These are phyloP conservation scores for Elaphomyces granulatus DNA, from an alignment of 495 filamentous ascomycete genomes.

Conservation along the genomic window DNA sequence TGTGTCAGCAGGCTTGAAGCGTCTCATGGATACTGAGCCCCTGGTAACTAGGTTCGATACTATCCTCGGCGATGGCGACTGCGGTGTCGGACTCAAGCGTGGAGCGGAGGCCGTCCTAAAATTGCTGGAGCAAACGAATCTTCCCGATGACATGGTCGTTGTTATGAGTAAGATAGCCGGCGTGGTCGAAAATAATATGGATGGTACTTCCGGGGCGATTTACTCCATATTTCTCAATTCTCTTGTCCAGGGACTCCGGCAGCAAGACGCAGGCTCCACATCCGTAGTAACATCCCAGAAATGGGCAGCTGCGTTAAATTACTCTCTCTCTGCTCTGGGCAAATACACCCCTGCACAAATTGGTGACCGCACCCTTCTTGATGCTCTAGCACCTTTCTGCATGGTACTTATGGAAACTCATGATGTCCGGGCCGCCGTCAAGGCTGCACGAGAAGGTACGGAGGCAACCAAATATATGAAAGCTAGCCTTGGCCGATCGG, in stretches of 20 bases:
- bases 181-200: constrained; percentile 82
- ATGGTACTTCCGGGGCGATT: constrained; percentile 87
- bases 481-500: constrained; percentile 71
- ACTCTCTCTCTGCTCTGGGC: constrained; percentile 53
- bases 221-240: constrained; percentile 96
- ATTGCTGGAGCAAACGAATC: constrained; percentile 40
- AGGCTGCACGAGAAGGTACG: constrained; percentile 60
- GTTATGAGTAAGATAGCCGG: constrained; percentile 64
- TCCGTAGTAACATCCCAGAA: constrained; percentile 37
- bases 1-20: constrained; percentile 52
- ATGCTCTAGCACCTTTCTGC: constrained; percentile 81
- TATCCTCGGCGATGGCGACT: constrained; percentile 91
- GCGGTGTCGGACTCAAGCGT: constrained; percentile 76
- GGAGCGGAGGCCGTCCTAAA: constrained; percentile 76
- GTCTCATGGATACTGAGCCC: constrained; percentile 62
- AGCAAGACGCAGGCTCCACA: constrained; percentile 34
- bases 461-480: constrained; percentile 82
- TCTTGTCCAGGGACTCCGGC: constrained; percentile 59
- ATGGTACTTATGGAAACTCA: constrained; percentile 46
- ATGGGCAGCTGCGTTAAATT: constrained; percentile 62
- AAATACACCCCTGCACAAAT: constrained; percentile 82
- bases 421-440: constrained; percentile 54
- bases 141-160: constrained; percentile 53
- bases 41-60: constrained; percentile 83
- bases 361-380: constrained; percentile 82